phyloP scores from a whole-genome alignment of 2,329 filamentous ascomycete genomes.

The Elsinoe fawcettii region DNA sequence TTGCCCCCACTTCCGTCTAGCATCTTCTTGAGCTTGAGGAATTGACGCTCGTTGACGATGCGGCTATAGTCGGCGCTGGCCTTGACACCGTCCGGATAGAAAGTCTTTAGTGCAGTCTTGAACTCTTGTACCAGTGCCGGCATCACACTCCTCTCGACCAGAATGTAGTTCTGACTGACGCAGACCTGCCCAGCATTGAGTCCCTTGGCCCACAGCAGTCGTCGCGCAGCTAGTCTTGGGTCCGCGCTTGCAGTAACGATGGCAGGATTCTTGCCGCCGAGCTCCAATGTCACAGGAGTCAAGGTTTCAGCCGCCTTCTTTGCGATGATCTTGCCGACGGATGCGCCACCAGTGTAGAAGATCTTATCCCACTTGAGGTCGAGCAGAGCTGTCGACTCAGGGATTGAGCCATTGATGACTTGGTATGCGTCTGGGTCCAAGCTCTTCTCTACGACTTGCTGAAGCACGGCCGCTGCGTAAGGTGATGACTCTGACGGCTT shows the following conservation, averaged over 20 bases:
- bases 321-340: conserved; percentile 56
- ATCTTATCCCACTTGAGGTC: conserved; percentile 96
- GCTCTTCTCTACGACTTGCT: conserved; percentile 65
- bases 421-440: conserved; percentile 72
- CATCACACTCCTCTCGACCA: conserved; percentile 69
- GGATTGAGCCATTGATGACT: conserved; percentile 71
- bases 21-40: conserved; percentile 79
- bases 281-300: conserved; percentile 81
- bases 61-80: conserved; percentile 69
- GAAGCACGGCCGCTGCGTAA: conserved; percentile 66
- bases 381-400: conserved; percentile 73
- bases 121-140: conserved; percentile 66
- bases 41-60: conserved; percentile 74
- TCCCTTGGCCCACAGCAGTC: conserved; percentile 82
- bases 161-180: conserved; percentile 83
- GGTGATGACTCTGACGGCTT: conserved; percentile 86
- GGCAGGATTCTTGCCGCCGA: conserved; percentile 86
- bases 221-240: conserved; percentile 68
- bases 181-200: conserved; percentile 87
- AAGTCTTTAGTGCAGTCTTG: conserved; percentile 61
- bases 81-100: conserved; percentile 76
- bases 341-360: conserved; percentile 79
- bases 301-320: conserved; percentile 48
- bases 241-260: conserved; percentile 82
- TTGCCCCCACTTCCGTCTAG: conserved; percentile 75